phyloP scores from a whole-genome alignment of 2,329 filamentous ascomycete genomes.

The Rutstroemia sydowiana region DNA sequence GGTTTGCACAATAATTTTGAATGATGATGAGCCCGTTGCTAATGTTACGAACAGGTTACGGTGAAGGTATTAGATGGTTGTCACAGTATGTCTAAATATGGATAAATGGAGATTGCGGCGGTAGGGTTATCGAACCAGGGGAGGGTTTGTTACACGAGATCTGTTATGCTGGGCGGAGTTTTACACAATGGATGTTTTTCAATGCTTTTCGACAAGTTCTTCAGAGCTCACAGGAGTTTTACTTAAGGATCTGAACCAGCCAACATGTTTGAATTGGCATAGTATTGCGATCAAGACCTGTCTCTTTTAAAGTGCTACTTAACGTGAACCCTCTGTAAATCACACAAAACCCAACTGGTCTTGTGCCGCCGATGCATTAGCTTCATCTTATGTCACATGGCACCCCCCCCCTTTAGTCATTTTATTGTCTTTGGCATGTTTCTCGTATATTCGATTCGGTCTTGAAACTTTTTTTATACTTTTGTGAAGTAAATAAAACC shows the following conservation, averaged over 20 bases:
- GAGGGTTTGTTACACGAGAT: slow-evolving; percentile 17
- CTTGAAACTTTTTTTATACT: too few species aligned
- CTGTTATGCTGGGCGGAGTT: slow-evolving; percentile 29
- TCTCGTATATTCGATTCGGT: too few species aligned
- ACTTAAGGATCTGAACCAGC: slow-evolving; percentile 18
- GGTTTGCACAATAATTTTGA: slow-evolving; percentile 26
- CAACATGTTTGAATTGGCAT: slow-evolving; percentile 27
- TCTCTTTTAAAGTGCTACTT: slow-evolving; percentile 1
- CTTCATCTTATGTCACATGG: too few species aligned
- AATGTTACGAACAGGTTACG: slow-evolving; percentile 52
- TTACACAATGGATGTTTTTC: slow-evolving; percentile 28
- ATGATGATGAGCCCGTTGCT: slow-evolving; percentile 13
- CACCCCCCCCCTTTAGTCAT: too few species aligned
- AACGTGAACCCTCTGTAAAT: not conserved
- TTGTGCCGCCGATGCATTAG: not conserved
- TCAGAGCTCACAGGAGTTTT: slow-evolving; percentile 18
- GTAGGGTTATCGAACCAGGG: slow-evolving; percentile 6
- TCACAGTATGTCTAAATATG: slow-evolving; percentile 74
- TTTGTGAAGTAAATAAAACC: too few species aligned
- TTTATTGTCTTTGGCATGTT: too few species aligned
- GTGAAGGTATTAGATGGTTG: slow-evolving; percentile 85
- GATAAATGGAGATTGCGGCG: not conserved
- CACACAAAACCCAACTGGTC: not conserved
- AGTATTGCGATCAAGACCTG: slow-evolving; percentile 28
- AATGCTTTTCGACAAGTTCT: slow-evolving; percentile 20